Base-by-base conservation (phyloP, 2,329 filamentous ascomycete species). In the Lachnellula cervina region DNA sequence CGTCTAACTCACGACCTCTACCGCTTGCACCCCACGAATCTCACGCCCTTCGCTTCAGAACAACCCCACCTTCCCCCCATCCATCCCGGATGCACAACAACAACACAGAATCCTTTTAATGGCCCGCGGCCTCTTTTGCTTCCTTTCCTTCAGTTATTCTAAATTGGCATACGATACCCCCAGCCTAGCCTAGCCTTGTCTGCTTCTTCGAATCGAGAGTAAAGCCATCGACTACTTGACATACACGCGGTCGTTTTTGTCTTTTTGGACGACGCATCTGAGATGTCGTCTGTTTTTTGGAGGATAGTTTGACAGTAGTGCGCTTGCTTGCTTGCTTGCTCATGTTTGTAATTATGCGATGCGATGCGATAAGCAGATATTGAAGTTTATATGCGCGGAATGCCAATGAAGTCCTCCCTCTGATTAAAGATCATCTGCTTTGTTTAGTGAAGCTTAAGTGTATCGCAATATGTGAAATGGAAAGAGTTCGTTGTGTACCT, bases 141-240 rank as follows among this genome's bases (percentile, higher is more conserved):
- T 54, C 43, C 38, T 56, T 42, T 19, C 52, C 35, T 44, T 34
- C 19, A 21, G 19, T 19, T 51, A 17, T 47, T 52, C 35, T 35
- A 55, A 46, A 57, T 54, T 55, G 55, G 46, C 55, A 57, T 53
- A 53, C 55, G 55, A 57, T 57, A 57, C 55, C 55, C 55, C 49
- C 47, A 13, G 28, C 28, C 49, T 51, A 13, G 28, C 28, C 49
- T 51, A 53, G 40, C 48, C 40, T 47, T 52, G 38, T 53, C 38
- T 52, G 49, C 42, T 49, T 49, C 45, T 37, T 32, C 28, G 25
- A 21, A 35, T 23, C 32, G 9, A 47, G 40, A 17, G 19, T 43
- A 28, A n/a, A 47, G 16, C 44, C 16, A n/a, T 47, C 23, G 16
- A n/a, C 28, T 28, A 28, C 16, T 23, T 32, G 9, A 25, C 19